phyloP scores from a whole-genome alignment of 768 basidiomycete species.

The Mycena leptocephala region DNA sequence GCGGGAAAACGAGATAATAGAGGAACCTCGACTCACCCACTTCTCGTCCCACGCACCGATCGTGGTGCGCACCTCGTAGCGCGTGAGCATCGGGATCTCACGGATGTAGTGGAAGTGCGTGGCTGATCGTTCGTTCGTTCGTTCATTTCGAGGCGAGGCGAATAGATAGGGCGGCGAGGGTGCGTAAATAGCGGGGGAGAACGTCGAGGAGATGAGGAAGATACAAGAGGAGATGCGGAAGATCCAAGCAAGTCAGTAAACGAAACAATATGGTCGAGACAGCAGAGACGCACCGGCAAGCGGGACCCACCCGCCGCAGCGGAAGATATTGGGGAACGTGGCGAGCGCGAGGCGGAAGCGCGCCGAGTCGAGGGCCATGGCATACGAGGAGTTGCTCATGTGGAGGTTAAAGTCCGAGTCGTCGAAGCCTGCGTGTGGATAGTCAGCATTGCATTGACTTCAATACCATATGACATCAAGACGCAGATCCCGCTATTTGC shows the following conservation, averaged over 20 bases:
- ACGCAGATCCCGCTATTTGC: too few species aligned
- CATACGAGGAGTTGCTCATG: conserved; percentile 87
- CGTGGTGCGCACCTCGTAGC: conserved; percentile 63
- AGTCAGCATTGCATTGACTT: not conserved
- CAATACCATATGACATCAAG: too few species aligned
- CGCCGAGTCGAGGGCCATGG: conserved; percentile 73
- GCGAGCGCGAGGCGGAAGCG: conserved; percentile 65
- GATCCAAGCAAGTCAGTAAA: not conserved
- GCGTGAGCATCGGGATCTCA: conserved; percentile 65
- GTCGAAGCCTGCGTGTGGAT: conserved; percentile 62
- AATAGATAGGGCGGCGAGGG: too few species aligned
- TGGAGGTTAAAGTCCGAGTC: conserved; percentile 85
- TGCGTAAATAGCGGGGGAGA: too few species aligned
- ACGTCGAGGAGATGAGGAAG: too few species aligned
- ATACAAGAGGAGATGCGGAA: too few species aligned
- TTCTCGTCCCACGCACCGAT: conserved; percentile 70
- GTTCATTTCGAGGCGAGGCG: too few species aligned
- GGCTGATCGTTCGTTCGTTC: too few species aligned
- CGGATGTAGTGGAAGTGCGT: conserved; percentile 64
- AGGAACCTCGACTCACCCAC: conserved; percentile 58
- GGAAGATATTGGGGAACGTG: conserved; percentile 72
- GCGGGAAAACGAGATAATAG: too few species aligned
- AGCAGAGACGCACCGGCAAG: conserved; percentile 60
- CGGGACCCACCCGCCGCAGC: conserved; percentile 74
- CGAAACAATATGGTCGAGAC: not conserved